Percentiles rank a stretch among this genome's conserved stretches.
Evolutionary conservation across 331 rosid genomes (phyloP).

Genomic region (Rhamnella rubrinervis): DNA sequence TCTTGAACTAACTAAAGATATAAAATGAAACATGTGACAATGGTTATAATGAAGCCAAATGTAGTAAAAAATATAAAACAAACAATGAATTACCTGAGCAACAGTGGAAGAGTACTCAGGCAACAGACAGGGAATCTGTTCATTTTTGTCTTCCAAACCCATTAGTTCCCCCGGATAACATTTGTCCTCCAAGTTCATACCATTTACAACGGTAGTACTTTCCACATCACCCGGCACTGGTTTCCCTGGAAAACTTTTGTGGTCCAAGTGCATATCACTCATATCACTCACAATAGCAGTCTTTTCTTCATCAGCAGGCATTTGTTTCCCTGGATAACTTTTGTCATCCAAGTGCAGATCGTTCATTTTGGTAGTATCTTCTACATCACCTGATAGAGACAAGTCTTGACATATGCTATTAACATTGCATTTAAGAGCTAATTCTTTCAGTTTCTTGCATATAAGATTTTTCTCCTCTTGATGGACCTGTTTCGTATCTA

Average conservation of each 20-base stretch:
- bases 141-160: slow-evolving; percentile 28
- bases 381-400: slow-evolving; percentile 16
- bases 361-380: slow-evolving; percentile 18
- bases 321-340: slow-evolving; percentile 2
- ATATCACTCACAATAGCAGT: not conserved
- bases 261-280: slow-evolving; percentile 9
- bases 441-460: slow-evolving; percentile 49
- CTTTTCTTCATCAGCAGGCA: slow-evolving; percentile 13
- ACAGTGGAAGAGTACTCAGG: slow-evolving; percentile 28
- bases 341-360: slow-evolving; percentile 11
- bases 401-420: slow-evolving; percentile 20
- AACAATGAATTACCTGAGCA: slow-evolving; percentile 38
- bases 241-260: slow-evolving; percentile 13
- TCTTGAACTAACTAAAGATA: slow-evolving; percentile 48
- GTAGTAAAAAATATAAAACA: not conserved
- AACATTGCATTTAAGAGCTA: slow-evolving; percentile 28
- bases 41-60: slow-evolving; percentile 1
- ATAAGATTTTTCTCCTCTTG: slow-evolving; percentile 41
- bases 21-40: slow-evolving; percentile 19
- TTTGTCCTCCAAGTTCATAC: slow-evolving; percentile 10
- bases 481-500: slow-evolving; percentile 21
- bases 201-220: slow-evolving; percentile 8
- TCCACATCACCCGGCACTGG: slow-evolving; percentile 4
- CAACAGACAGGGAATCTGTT: slow-evolving; percentile 26
- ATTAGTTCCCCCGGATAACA: slow-evolving; percentile 13